phyloP scores from a whole-genome alignment of 208 protist genomes.

The Trichomonas vaginalis region DNA sequence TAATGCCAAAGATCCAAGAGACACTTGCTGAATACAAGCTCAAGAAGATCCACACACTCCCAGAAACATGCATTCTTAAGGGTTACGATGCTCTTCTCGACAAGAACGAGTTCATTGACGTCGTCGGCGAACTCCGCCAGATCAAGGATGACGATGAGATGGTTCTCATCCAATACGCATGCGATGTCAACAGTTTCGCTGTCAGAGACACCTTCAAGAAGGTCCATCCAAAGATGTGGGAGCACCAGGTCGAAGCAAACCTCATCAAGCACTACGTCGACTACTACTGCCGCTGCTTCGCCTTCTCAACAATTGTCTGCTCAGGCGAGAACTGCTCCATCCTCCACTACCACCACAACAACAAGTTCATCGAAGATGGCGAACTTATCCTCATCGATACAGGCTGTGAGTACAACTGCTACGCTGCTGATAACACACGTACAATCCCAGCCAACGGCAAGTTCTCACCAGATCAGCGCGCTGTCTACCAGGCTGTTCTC shows the following conservation, averaged over 20 bases:
- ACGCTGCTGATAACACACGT: conserved; percentile 46
- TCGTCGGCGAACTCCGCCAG: conserved; percentile 16
- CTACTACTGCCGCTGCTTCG: conserved; percentile 1
- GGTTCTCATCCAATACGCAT: not conserved
- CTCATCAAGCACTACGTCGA: not conserved
- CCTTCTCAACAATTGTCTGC: conserved; percentile 42
- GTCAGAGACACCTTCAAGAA: not conserved
- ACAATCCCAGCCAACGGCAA: conserved; percentile 39
- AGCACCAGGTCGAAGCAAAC: conserved; percentile 3
- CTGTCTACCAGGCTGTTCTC: conserved; percentile 42
- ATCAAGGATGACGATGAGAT: conserved; percentile 22
- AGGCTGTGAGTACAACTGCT: conserved; percentile 39
- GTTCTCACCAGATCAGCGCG: conserved; percentile 37
- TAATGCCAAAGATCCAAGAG: not conserved
- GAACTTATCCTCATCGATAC: conserved; percentile 47
- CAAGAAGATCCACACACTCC: not conserved
- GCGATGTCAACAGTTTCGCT: conserved; percentile 17
- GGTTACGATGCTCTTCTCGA: not conserved
- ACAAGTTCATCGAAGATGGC: conserved; percentile 25
- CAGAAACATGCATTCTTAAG: not conserved
- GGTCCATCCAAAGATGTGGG: not conserved
- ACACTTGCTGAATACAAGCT: not conserved
- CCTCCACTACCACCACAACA: conserved; percentile 44
- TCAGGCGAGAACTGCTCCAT: conserved; percentile 30
- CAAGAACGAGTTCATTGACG: not conserved